Base-by-base conservation (phyloP, 2,329 filamentous ascomycete species). In the Diaporthe citriasiana region DNA sequence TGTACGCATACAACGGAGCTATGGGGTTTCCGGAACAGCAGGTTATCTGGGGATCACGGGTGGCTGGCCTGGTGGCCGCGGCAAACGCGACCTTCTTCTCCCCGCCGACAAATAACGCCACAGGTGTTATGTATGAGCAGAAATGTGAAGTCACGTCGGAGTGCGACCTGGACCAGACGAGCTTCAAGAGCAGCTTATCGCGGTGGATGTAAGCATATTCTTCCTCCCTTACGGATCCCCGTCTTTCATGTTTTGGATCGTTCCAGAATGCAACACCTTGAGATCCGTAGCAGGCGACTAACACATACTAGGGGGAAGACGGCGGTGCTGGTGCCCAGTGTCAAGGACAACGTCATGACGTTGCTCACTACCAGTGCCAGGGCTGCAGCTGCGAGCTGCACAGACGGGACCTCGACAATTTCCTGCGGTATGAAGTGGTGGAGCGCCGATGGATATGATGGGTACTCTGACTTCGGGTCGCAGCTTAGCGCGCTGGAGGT, bases 351-450 rank as follows among this genome's bases (percentile, higher is more conserved):
- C 12, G 82, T 87, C 72, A 80, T 83, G 78, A 77, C 77, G 4
- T 78, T 82, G 42, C 78, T 87, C 19, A 78, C 78, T n/a, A 79
- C 79, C 17, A 84, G 83, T 5, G 82, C 85, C 4, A 73, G 79
- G 59, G 82, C 81, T 17, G 85, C 85, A n/a, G 85, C 82, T 55
- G 77, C 76, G 22, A 80, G 80, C 73, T 84, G 82, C 75, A 85
- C 82, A 0, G 91, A 89, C 30, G 90, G 90, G 35, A 79, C 79
- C 40, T 76, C 79, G 22, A 81, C 79, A 42, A n/a, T 59, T 2
- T 35, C 60, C 19, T 94, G 93, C 79, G 90, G 91, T 15, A 89
- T 92, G 76, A 87, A 87, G 78, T 94, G 92, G 92, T 79, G 78
- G 53, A 87, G 60, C 74, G 82, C 77, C n/a, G 76, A 68, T 51